phyloP scores from a whole-genome alignment of 306 rosid species.

The Malus sylvestris region DNA sequence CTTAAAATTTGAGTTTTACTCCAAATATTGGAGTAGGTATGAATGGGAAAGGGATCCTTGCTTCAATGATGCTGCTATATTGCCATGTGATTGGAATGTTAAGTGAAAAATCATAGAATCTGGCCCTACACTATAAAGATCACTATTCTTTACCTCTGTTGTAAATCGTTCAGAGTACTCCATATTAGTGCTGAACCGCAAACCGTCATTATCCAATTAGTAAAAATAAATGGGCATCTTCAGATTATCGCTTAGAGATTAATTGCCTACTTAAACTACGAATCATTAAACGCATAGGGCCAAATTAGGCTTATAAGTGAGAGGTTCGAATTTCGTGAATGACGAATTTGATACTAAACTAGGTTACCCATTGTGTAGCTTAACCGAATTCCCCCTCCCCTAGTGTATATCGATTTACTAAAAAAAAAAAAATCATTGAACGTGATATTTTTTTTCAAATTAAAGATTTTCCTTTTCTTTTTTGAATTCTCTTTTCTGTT shows the following conservation, averaged over 20 bases:
- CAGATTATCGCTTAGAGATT: neutral
- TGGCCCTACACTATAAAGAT: neutral
- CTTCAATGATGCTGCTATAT: neutral
- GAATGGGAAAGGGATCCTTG: neutral
- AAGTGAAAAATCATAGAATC: neutral
- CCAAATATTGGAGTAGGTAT: too few relatives aligned
- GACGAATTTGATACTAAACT: too few relatives aligned
- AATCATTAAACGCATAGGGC: neutral
- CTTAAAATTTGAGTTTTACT: too few relatives aligned
- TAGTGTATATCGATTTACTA: too few relatives aligned
- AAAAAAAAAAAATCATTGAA: neutral
- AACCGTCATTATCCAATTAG: neutral
- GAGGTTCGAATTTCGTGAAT: too few relatives aligned
- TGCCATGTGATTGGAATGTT: neutral
- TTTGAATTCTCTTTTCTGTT: neutral
- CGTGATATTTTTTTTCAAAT: too few relatives aligned
- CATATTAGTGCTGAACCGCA: neutral
- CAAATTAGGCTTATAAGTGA: too few relatives aligned
- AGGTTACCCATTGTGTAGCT: rapidly evolving
- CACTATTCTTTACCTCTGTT: neutral
- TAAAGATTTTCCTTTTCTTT: too few relatives aligned
- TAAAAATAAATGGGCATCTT: neutral
- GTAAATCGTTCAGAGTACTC: neutral
- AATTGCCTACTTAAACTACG: neutral
- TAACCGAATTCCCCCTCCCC: too few relatives aligned